These are phyloP conservation scores for Colletotrichum incanum DNA, from an alignment of 2,329 filamentous ascomycete species.

Conservation along the genomic window DNA sequence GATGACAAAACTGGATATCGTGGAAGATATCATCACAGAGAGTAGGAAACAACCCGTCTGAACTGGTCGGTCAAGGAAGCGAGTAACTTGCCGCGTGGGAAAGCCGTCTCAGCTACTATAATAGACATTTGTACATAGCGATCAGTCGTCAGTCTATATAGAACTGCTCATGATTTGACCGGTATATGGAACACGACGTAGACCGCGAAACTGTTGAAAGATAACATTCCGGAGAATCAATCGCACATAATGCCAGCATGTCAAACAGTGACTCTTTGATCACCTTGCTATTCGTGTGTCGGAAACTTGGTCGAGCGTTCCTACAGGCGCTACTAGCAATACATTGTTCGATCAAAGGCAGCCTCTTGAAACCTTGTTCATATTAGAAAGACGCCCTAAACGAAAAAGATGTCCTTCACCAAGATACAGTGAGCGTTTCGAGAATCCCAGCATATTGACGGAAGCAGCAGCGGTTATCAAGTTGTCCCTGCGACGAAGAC, in stretches of 20 bases:
- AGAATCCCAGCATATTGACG: background rate
- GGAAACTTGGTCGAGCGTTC: too few species aligned
- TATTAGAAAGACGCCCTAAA: background rate
- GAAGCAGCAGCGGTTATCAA: background rate
- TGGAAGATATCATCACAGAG: slow-evolving; percentile 45
- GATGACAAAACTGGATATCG: slow-evolving; percentile 46
- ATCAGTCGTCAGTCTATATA: too few species aligned
- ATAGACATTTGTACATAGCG: too few species aligned
- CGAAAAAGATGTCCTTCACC: too few species aligned
- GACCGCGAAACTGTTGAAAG: background rate
- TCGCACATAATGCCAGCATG: background rate
- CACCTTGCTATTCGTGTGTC: background rate
- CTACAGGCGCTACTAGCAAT: background rate
- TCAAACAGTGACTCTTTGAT: background rate
- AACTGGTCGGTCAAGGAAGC: background rate
- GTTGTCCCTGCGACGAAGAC: background rate
- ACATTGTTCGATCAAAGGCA: background rate
- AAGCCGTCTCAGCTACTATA: too few species aligned
- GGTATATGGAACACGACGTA: too few species aligned
- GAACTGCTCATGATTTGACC: too few species aligned
- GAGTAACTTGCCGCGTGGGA: background rate
- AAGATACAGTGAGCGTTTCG: background rate
- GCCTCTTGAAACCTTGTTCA: background rate
- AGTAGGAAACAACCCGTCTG: background rate
- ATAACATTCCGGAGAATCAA: background rate